Evolutionary conservation across 768 basidiomycete species (phyloP), one percentile per base, ranked within the genome.

Genomic region (Calocybe indica): DNA sequence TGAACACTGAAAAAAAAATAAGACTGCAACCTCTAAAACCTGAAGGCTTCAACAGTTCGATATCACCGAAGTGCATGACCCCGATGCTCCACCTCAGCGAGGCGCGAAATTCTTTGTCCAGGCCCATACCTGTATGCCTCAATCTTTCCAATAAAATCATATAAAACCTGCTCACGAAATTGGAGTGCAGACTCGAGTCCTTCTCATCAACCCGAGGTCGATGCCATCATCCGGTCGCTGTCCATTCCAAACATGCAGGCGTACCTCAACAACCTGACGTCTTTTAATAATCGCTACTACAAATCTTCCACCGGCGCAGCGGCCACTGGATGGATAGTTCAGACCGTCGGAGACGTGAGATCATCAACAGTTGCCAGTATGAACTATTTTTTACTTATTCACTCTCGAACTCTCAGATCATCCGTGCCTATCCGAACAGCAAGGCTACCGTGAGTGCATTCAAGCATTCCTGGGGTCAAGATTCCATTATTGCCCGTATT

Each of bases 11-110:
- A n/a, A n/a, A n/a, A n/a, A n/a, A n/a, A n/a, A n/a, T n/a, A n/a
- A n/a, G n/a, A n/a, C n/a, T n/a, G n/a, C n/a, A n/a, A n/a, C n/a
- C n/a, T n/a, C n/a, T n/a, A n/a, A n/a, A n/a, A n/a, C n/a, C n/a
- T n/a, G n/a, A n/a, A n/a, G n/a, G n/a, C n/a, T n/a, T 13, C 22
- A 4, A 22, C 42, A 71, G 71, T 71, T 73, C 47, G 71, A 71
- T 54, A 64, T 72, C 13, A 71, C 71, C 3, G 65, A 72, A 39
- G 63, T 64, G 12, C 70, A 68, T 34, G 66, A 68, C 49, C 31
- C 55, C 32, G 63, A 72, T 55, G 52, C 46, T 56, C 49, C 14
- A 56, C 54, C 6, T 59, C 61, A 37, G 50, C 59, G 10, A 59
- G 62, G 1, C 69, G 69, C 68, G 47, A 47, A 61, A 48, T 28